A percentile compares a stretch with the other conserved stretches of the same genome.
These are phyloP conservation scores for Russula abietina DNA, from an alignment of 768 basidiomycete species.

Conservation along the genomic window DNA sequence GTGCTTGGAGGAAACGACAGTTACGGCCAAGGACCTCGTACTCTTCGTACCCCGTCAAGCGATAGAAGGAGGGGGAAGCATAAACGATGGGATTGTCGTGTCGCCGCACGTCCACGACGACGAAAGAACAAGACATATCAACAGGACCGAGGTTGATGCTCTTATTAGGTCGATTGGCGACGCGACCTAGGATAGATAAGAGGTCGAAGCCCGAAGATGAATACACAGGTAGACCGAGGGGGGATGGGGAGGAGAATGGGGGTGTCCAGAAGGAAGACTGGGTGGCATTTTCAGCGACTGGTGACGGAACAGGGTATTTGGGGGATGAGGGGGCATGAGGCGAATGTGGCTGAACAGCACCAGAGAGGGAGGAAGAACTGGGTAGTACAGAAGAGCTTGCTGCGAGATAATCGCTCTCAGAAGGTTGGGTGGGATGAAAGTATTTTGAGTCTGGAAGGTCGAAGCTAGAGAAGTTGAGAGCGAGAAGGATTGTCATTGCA, in stretches of 20 bases:
- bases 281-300: background rate
- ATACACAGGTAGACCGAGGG: slow-evolving; percentile 57
- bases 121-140: slow-evolving; percentile 87
- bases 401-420: slow-evolving; percentile 5
- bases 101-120: slow-evolving; percentile 78
- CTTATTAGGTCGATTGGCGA: slow-evolving; percentile 68
- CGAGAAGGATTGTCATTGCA: background rate
- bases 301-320: background rate
- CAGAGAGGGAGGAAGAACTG: slow-evolving; percentile 12
- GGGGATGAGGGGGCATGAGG: background rate
- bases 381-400: background rate
- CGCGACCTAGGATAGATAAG: slow-evolving; percentile 70
- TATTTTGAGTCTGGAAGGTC: slow-evolving; percentile 1
- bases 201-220: slow-evolving; percentile 90
- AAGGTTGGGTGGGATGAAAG: slow-evolving; percentile 2
- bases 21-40: slow-evolving; percentile 81
- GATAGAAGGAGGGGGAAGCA: slow-evolving; percentile 77
- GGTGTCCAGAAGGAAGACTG: background rate
- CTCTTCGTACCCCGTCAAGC: slow-evolving; percentile 68
- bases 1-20: slow-evolving; percentile 87
- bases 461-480: slow-evolving; percentile 10
- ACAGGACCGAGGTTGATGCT: slow-evolving; percentile 81
- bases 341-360: slow-evolving; percentile 7
- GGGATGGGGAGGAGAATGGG: slow-evolving; percentile 27
- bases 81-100: slow-evolving; percentile 87